Percentiles rank a stretch among this genome's conserved stretches.
These are phyloP conservation scores for Tieghemostelium lacteum DNA, from an alignment of 78 protist genomes.

Conservation along the genomic window DNA sequence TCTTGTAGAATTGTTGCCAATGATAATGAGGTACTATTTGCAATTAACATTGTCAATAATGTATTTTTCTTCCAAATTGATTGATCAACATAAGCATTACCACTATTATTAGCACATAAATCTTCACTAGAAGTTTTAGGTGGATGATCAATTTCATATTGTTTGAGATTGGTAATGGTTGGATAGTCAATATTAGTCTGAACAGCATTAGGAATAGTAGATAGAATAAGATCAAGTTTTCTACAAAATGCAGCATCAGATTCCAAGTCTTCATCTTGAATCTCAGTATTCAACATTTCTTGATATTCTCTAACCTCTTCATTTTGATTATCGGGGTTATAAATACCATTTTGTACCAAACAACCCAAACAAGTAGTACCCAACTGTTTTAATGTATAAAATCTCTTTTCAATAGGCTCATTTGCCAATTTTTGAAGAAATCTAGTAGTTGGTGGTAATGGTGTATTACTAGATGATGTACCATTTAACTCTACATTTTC, in stretches of 20 bases:
- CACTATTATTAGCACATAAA: not conserved
- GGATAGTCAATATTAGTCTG: slow-evolving; percentile 30
- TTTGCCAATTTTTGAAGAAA: not conserved
- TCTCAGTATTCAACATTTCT: not conserved
- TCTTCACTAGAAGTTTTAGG: not conserved
- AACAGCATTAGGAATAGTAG: slow-evolving; percentile 20
- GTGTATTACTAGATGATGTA: not conserved
- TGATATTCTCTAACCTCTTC: slow-evolving; percentile 21
- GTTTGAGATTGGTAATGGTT: not conserved
- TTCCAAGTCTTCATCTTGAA: slow-evolving; percentile 35
- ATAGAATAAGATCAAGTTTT: slow-evolving; percentile 21
- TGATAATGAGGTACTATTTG: not conserved
- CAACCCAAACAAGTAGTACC: slow-evolving; percentile 55
- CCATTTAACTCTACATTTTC: not conserved
- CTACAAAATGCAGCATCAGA: not conserved
- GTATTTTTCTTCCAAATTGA: not conserved
- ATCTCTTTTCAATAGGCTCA: slow-evolving; percentile 10
- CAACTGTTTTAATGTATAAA: slow-evolving; percentile 31
- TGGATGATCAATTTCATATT: not conserved
- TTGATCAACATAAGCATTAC: not conserved
- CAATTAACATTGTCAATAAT: not conserved
- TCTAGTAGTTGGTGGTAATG: not conserved
- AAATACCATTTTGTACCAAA: slow-evolving; percentile 14
- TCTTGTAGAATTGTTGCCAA: not conserved
- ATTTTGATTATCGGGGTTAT: not conserved